Conservation (phyloP, 169 alveolate species). For the Amoebophrya sp. region DNA sequence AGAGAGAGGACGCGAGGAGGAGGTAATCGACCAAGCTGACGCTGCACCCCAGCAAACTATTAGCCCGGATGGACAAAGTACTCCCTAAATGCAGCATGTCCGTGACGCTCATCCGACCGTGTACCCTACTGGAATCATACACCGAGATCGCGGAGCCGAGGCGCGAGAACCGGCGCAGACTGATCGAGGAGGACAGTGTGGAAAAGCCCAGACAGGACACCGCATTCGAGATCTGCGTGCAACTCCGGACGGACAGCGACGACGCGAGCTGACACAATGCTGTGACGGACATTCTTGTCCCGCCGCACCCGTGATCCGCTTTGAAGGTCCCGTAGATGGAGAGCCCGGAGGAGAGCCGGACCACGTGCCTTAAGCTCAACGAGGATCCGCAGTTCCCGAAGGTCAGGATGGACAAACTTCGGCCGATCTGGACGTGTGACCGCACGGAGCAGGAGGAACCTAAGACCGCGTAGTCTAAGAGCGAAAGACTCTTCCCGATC, state of each 20-base stretch:
- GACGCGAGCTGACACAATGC: background rate
- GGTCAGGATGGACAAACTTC: background rate
- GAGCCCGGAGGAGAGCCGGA: background rate
- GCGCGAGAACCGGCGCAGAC: background rate
- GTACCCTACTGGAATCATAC: background rate
- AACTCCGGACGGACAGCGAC: background rate
- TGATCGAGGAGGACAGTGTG: background rate
- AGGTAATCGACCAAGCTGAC: background rate
- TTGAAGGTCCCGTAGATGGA: background rate
- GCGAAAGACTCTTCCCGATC: background rate
- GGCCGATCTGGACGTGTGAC: background rate
- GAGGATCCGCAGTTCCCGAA: background rate
- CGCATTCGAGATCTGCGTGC: background rate
- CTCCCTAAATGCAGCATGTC: background rate
- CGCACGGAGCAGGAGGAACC: conserved; percentile 11
- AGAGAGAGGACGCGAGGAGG: background rate
- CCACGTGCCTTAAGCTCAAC: background rate
- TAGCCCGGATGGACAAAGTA: background rate
- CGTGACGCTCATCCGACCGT: background rate
- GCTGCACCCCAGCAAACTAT: background rate
- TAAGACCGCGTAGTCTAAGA: background rate
- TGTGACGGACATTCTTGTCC: background rate
- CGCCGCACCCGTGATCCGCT: background rate
- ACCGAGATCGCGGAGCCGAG: background rate
- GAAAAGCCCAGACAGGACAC: background rate